A percentile compares a stretch with the other conserved stretches of the same genome.
These are phyloP conservation scores for Haplosporangium gracile DNA, from an alignment of 192 early-diverging fungal genomes.

Conservation along the genomic window DNA sequence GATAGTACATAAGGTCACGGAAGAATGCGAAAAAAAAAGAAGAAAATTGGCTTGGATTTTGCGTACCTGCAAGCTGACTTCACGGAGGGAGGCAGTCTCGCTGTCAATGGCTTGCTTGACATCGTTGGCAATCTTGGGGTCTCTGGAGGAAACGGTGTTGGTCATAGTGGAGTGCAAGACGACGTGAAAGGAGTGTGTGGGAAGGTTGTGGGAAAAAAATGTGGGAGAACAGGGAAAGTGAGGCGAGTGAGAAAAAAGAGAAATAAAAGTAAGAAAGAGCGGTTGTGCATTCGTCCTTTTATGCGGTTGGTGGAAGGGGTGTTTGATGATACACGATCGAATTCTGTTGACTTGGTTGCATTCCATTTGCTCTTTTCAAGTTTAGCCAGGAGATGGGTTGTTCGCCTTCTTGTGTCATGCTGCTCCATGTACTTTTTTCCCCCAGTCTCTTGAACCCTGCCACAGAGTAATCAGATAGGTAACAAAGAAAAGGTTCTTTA, in stretches of 20 bases:
- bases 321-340: background rate
- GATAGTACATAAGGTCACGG: background rate
- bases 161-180: background rate
- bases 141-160: background rate
- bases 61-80: conserved; percentile 38
- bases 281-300: background rate
- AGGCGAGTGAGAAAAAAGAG: conserved; percentile 4
- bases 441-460: background rate
- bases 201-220: background rate
- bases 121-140: conserved; percentile 20
- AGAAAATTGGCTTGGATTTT: background rate
- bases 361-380: background rate
- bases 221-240: background rate
- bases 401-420: background rate
- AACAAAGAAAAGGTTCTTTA: background rate
- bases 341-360: background rate
- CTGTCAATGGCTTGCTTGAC: conserved; percentile 37
- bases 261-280: background rate
- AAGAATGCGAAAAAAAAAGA: background rate
- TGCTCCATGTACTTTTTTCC: background rate
- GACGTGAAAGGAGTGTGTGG: background rate
- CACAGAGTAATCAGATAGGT: background rate
- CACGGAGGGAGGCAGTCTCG: conserved; percentile 24
- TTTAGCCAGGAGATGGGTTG: background rate
- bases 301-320: background rate